phyloP scores from a whole-genome alignment of 164 flowering plant species.

The Liriodendron chinense region DNA sequence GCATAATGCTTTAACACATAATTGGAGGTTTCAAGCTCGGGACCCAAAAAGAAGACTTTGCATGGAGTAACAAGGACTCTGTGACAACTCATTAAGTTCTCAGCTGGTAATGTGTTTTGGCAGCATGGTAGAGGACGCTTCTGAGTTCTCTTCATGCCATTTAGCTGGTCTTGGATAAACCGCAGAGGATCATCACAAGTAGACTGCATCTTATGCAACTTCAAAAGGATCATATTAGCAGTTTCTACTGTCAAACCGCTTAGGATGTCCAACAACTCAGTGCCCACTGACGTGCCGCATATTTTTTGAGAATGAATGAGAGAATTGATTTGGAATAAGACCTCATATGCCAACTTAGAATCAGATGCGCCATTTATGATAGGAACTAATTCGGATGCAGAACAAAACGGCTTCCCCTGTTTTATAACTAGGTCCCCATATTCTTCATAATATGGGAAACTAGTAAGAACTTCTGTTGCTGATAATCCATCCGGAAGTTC shows the following conservation, averaged over 20 bases:
- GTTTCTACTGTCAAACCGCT: constrained; percentile 33
- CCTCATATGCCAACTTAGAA: constrained; percentile 53
- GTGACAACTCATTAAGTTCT: constrained; percentile 72
- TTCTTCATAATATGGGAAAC: constrained; percentile 51
- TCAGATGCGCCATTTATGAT: constrained; percentile 39
- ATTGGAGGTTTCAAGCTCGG: constrained; percentile 84
- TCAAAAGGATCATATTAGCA: constrained; percentile 49
- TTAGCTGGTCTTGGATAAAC: constrained; percentile 41
- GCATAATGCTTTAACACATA: constrained; percentile 78
- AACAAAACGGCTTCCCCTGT: constrained; percentile 32
- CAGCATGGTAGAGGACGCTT: constrained; percentile 30
- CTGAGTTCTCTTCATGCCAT: constrained; percentile 14
- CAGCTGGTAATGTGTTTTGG: constrained; percentile 25
- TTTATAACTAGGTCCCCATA: constrained; percentile 28
- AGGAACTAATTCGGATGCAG: constrained; percentile 60
- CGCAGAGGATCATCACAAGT: constrained; percentile 63
- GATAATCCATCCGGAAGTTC: constrained; percentile 40
- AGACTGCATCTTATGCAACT: constrained; percentile 55
- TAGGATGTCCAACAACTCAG: constrained; percentile 50
- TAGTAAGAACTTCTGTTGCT: constrained; percentile 35
- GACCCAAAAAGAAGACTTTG: constrained; percentile 84
- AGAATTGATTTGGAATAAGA: constrained; percentile 80
- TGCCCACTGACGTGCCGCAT: constrained; percentile 44
- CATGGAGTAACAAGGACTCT: constrained; percentile 79
- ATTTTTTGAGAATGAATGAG: constrained; percentile 78